Conservation (phyloP, 257 asterid genomes). For the Scutellaria galericulata region DNA sequence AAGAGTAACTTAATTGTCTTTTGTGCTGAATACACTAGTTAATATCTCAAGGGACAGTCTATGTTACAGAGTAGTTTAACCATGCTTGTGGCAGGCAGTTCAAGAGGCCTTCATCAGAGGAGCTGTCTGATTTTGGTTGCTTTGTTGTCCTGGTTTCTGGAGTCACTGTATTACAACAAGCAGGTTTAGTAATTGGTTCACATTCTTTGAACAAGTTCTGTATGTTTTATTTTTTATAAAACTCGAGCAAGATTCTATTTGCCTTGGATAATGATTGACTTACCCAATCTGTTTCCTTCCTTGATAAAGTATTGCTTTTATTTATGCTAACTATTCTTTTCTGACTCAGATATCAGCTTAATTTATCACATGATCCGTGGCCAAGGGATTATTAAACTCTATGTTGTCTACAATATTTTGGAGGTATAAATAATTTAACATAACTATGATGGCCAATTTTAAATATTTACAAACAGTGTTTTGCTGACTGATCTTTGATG, state of each 20-base stretch:
- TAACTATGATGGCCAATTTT: constrained; percentile 17
- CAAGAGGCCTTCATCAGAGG: constrained; percentile 83
- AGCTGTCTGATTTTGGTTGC: constrained; percentile 92
- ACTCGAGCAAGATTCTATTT: constrained; percentile 19
- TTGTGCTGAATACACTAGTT: constrained; percentile 24
- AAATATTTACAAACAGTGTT: constrained; percentile 12
- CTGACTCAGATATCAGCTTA: constrained; percentile 82
- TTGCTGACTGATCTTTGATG: constrained; percentile 20
- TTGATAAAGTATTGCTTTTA: constrained; percentile 18
- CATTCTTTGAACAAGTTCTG: constrained; percentile 28
- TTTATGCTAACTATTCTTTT: constrained; percentile 27
- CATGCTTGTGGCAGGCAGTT: constrained; percentile 97
- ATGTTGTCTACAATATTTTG: constrained; percentile 94
- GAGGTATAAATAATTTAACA: constrained; percentile 65
- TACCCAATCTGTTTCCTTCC: background rate
- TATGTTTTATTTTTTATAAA: background rate
- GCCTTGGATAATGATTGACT: constrained; percentile 13
- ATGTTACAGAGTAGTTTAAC: constrained; percentile 59
- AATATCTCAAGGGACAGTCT: constrained; percentile 32
- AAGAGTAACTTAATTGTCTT: constrained; percentile 10
- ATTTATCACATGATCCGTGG: constrained; percentile 99
- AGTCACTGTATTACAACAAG: constrained; percentile 82
- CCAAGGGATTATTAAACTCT: constrained; percentile 92
- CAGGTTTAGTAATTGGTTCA: constrained; percentile 56
- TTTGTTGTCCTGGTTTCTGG: constrained; percentile 72